Base-by-base conservation (phyloP, 192 early-diverging fungal species). In the Lobosporangium transversale region DNA sequence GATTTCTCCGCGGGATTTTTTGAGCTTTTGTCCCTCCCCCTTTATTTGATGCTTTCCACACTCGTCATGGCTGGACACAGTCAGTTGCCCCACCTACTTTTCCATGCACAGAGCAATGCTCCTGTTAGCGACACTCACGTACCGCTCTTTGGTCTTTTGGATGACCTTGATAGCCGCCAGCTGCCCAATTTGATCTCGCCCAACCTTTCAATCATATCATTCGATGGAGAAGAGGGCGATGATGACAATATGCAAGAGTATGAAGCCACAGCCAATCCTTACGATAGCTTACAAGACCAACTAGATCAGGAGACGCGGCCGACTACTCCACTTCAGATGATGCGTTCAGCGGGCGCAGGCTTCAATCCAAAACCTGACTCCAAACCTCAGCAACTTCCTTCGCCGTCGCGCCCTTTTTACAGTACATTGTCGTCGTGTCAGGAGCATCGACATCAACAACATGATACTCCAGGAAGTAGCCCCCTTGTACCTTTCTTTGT, bases 101-200 rank as follows among this genome's bases (percentile, higher is more conserved):
- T 51, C n/a, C n/a, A n/a, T 33, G 35, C 21, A 32, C 56, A 58
- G 11, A 15, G 27, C 18, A n/a, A n/a, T n/a, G n/a, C n/a, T n/a
- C 26, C 29, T 17, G 8, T 14, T 14, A 40, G 37, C 14, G 37
- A 14, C 37, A 40, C 14, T 40, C 7, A 7, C 37, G 7, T 40
- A n/a, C n/a, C 14, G 14, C 37, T 40, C 14, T 40, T 40, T 7
- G 14, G 37, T 40, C 37, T 7, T 14, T 40, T 40, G 37, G 42
- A 57, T 8, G 29, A 15, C 26, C 1, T 66, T 31, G 54, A 57
- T 53, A 57, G 56, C 15, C 32, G 35, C 15, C 15, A 23, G n/a
- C 42, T 50, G 15, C 45, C 53, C 8, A 30, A 35, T 15, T 52
- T 58, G 36, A 58, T 68, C 35, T 68, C 66, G 9, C 66, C 66